Percentiles rank a stretch among this genome's conserved stretches.
Evolutionary conservation across 805 yeast genomes (phyloP).

Genomic region (Candida ascalaphidarum): DNA sequence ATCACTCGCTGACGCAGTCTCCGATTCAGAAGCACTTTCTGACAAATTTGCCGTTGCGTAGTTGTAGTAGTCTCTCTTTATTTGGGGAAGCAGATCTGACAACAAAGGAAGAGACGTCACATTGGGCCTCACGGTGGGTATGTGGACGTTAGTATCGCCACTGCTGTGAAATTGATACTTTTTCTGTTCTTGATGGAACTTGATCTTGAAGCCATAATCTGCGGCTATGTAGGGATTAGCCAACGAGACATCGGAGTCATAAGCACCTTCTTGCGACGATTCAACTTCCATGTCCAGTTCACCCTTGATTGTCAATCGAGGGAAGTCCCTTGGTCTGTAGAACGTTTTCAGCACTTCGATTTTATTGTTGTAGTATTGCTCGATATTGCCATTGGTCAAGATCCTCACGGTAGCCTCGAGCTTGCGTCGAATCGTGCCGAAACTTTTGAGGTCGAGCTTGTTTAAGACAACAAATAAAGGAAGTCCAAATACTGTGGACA

Average conservation of each 20-base stretch:
- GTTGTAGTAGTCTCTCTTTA: conserved; percentile 23
- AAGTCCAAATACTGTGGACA: conserved; percentile 52
- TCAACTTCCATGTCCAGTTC: neutral
- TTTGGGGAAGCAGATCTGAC: conserved; percentile 17
- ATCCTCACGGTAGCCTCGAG: conserved; percentile 32
- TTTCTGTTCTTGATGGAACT: too few relatives aligned
- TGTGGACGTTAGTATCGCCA: conserved; percentile 26
- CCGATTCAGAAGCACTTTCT: neutral
- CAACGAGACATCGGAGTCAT: conserved; percentile 39
- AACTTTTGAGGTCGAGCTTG: conserved; percentile 44
- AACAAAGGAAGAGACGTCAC: conserved; percentile 31
- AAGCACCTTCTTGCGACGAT: conserved; percentile 20
- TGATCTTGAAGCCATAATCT: conserved; percentile 40
- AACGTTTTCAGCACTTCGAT: conserved; percentile 7
- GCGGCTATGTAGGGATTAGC: conserved; percentile 47
- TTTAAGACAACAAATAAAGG: conserved; percentile 66
- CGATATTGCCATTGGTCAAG: conserved; percentile 14
- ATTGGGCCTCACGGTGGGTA: conserved; percentile 36
- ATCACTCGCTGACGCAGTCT: neutral
- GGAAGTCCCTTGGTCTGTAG: conserved; percentile 24
- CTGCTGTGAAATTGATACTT: conserved; percentile 19
- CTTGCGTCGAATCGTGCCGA: conserved; percentile 49
- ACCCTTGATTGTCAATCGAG: conserved; percentile 14
- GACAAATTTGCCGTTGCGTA: conserved; percentile 6
- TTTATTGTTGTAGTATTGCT: conserved; percentile 2